Percentiles rank a stretch among this genome's conserved stretches.
These are phyloP conservation scores for Priceomyces castillae DNA, from an alignment of 805 yeast genomes.

Conservation along the genomic window DNA sequence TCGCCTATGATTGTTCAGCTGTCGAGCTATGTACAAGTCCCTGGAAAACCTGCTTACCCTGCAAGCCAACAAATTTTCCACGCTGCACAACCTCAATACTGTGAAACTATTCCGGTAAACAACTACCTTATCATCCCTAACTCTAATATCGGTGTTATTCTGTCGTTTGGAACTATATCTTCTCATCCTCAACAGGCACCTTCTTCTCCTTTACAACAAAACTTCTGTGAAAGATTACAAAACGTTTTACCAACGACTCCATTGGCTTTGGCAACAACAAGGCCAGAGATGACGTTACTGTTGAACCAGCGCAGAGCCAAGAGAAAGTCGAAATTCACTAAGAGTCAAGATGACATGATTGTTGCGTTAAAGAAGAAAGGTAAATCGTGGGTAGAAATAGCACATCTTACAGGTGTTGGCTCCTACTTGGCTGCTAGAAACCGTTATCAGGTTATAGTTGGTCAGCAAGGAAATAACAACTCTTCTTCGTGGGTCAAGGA, in stretches of 20 bases:
- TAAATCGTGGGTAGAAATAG: constrained; percentile 71
- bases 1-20: constrained; percentile 25
- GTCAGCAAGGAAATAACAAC: constrained; percentile 75
- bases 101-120: constrained; percentile 17
- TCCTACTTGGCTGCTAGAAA: constrained; percentile 72
- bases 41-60: constrained; percentile 4
- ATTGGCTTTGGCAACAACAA: constrained; percentile 37
- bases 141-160: constrained; percentile 2
- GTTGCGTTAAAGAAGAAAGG: constrained; percentile 61
- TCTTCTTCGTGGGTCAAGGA: constrained; percentile 59
- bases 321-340: constrained; percentile 66
- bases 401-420: constrained; percentile 60
- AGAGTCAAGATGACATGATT: constrained; percentile 66
- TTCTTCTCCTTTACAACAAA: constrained; percentile 1
- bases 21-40: constrained; percentile 17
- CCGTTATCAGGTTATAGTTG: constrained; percentile 75
- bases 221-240: constrained; percentile 27
- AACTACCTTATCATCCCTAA: constrained; percentile 22
- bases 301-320: constrained; percentile 49
- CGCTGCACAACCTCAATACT: constrained; percentile 12
- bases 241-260: constrained; percentile 49
- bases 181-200: no score
- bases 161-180: constrained; percentile 19
- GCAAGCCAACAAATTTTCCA: constrained; percentile 9
- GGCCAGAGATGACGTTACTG: constrained; percentile 42